phyloP scores from a whole-genome alignment of 2,329 filamentous ascomycete species.

The Aspergillus brasiliensis region DNA sequence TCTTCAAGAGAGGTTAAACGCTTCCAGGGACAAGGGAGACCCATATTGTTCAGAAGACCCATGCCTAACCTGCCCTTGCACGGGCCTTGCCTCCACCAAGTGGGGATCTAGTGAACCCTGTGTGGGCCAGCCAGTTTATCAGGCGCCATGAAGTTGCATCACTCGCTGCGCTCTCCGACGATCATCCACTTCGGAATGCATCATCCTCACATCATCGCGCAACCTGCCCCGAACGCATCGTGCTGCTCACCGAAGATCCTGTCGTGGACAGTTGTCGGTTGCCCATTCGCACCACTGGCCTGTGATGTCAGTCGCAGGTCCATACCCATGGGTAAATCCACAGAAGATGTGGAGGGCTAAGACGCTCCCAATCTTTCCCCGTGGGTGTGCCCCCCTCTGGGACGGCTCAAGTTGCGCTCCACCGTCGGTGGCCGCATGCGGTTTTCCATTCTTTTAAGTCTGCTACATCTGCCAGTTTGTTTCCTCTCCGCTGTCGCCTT shows the following conservation, averaged over 20 bases:
- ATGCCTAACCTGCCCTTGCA: background rate
- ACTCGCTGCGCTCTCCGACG: constrained; percentile 1
- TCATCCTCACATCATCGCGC: constrained; percentile 9
- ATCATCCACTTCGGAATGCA: constrained; percentile 8
- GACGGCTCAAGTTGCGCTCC: background rate
- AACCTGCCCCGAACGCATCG: constrained; percentile 2
- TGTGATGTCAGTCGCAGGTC: constrained; percentile 3
- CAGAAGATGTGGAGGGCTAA: background rate
- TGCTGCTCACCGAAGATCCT: constrained; percentile 2
- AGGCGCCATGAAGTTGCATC: constrained; percentile 5
- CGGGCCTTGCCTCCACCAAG: constrained; percentile 4
- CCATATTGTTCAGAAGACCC: background rate
- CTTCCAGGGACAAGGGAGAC: background rate
- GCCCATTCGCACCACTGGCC: background rate
- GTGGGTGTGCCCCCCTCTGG: constrained; percentile 7
- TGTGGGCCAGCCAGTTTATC: constrained; percentile 3
- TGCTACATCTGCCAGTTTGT: background rate
- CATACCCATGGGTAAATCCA: background rate
- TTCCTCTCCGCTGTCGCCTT: background rate
- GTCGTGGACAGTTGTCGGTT: background rate
- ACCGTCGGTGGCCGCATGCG: constrained; percentile 2
- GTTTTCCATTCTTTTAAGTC: constrained; percentile 6
- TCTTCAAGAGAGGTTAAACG: constrained; percentile 7
- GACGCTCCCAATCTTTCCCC: constrained; percentile 6
- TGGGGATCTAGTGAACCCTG: background rate